Percentiles rank a stretch among this genome's conserved stretches.
These are phyloP conservation scores for Spencermartinsiella ligniputridi DNA, from an alignment of 1,139 yeast genomes.

Conservation along the genomic window DNA sequence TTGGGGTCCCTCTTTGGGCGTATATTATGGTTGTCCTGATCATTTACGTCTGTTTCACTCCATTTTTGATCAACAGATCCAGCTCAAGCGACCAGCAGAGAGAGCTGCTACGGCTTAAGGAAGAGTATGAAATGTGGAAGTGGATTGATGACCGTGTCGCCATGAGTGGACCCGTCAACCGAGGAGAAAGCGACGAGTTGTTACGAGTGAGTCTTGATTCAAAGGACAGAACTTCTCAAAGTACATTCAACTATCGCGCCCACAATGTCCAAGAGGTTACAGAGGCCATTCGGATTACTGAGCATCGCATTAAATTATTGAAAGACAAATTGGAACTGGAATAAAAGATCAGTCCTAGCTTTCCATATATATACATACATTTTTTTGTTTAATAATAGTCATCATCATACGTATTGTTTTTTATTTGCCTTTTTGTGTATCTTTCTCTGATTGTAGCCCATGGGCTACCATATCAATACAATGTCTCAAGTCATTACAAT, in stretches of 20 bases:
- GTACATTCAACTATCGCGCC: background rate
- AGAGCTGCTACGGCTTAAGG: constrained; percentile 35
- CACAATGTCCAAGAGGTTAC: constrained; percentile 47
- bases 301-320: constrained; percentile 44
- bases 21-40: constrained; percentile 16
- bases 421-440: background rate
- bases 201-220: background rate
- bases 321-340: constrained; percentile 23
- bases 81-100: constrained; percentile 8
- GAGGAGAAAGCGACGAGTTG: constrained; percentile 12
- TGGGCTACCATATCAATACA: constrained; percentile 17
- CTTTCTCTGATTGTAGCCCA: constrained; percentile 9
- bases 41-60: constrained; percentile 22
- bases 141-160: constrained; percentile 66
- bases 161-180: constrained; percentile 13
- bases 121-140: constrained; percentile 71
- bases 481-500: constrained; percentile 25
- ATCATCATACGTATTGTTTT: background rate
- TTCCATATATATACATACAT: background rate
- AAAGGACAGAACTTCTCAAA: background rate
- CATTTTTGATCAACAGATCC: constrained; percentile 16
- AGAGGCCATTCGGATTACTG: constrained; percentile 54
- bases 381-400: background rate
- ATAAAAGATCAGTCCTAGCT: background rate
- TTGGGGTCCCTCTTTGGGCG: constrained; percentile 22